A percentile compares a stretch with the other conserved stretches of the same genome.
Conservation (phyloP, 352 stramenopile species). For the Pythium myriotylum region DNA sequence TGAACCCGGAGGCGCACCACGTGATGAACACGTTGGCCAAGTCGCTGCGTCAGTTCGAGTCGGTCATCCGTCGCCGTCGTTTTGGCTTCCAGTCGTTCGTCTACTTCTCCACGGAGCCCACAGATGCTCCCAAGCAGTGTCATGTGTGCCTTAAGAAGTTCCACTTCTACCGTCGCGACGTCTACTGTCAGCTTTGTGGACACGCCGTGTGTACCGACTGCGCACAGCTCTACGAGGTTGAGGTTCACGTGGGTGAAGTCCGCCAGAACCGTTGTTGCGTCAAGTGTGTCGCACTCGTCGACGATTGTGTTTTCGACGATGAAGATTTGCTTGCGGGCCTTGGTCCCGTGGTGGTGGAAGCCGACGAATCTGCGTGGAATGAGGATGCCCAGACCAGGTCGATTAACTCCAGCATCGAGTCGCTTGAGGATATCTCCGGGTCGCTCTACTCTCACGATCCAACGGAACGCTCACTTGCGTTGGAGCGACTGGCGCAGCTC, state of each 20-base stretch:
- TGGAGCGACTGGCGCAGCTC: conserved; percentile 45
- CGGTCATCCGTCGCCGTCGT: conserved; percentile 60
- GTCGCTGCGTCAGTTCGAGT: conserved; percentile 54
- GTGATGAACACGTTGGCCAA: conserved; percentile 50
- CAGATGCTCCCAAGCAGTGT: conserved; percentile 22
- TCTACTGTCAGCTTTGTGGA: conserved; percentile 57
- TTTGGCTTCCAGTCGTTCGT: conserved; percentile 75
- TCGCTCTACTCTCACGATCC: conserved; percentile 45
- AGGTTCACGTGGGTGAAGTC: conserved; percentile 42
- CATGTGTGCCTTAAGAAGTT: conserved; percentile 53
- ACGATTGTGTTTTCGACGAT: conserved; percentile 58
- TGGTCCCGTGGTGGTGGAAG: conserved; percentile 44
- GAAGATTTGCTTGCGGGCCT: conserved; percentile 47
- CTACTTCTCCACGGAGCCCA: conserved; percentile 53
- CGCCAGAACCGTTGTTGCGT: conserved; percentile 53
- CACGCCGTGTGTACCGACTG: conserved; percentile 55
- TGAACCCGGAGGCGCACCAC: conserved; percentile 51
- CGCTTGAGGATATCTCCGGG: conserved; percentile 32
- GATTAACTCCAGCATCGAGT: conserved; percentile 28
- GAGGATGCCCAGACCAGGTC: conserved; percentile 18
- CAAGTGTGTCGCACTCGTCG: conserved; percentile 48
- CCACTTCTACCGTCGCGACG: conserved; percentile 39
- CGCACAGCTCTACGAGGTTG: conserved; percentile 55
- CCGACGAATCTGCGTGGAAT: conserved; percentile 41
- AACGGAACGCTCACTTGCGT: conserved; percentile 30